Evolutionary conservation across 306 rosid genomes (phyloP).

Genomic region (Spatholobus suberectus): DNA sequence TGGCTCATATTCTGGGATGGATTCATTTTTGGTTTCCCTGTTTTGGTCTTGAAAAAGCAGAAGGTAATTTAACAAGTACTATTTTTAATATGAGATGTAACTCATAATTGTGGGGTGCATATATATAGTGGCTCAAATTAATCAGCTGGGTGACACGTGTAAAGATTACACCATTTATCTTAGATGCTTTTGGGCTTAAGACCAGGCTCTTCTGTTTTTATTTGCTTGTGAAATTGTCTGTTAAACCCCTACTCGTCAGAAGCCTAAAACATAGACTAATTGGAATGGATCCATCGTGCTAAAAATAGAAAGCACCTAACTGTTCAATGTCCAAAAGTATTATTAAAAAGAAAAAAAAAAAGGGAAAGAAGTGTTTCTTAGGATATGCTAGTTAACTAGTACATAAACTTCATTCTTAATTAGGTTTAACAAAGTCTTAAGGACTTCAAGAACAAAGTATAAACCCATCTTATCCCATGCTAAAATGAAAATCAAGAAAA

Average conservation of each 20-base stretch:
- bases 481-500: neutral
- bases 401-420: neutral
- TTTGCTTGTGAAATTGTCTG: neutral
- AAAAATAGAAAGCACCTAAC: slow-evolving; percentile 9
- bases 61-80: neutral
- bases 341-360: neutral
- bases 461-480: neutral
- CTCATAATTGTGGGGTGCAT: neutral
- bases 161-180: slow-evolving; percentile 13
- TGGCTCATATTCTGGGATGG: slow-evolving; percentile 37
- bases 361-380: neutral
- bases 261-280: slow-evolving; percentile 12
- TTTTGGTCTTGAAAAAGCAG: neutral
- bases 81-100: neutral
- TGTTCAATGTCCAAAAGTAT: neutral
- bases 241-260: neutral
- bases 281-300: neutral
- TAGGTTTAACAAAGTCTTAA: no score
- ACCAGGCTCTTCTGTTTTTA: slow-evolving; percentile 25
- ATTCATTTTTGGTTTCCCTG: slow-evolving; percentile 44
- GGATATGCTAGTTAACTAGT: neutral
- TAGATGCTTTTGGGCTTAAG: slow-evolving; percentile 36
- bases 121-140: slow-evolving; percentile 23
- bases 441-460: neutral
- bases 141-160: slow-evolving; percentile 15